Evolutionary conservation across 139 green algal genomes (phyloP).

Genomic region (Marvania coccoides): DNA sequence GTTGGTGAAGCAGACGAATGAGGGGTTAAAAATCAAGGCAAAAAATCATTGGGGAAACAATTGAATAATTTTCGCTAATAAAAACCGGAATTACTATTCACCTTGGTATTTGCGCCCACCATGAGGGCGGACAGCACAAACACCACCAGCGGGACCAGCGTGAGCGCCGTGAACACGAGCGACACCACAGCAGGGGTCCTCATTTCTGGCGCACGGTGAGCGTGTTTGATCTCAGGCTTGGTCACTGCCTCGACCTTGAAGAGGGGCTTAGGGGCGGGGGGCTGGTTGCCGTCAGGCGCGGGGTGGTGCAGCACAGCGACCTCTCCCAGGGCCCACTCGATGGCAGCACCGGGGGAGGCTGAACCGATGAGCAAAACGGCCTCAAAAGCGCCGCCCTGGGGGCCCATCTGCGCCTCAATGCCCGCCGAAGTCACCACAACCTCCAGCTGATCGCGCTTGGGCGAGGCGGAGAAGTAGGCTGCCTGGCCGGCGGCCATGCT

Average conservation of each 20-base stretch:
- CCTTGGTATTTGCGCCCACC: conserved; percentile 32
- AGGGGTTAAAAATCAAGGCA: background rate
- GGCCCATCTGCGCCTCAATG: background rate
- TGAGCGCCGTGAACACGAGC: conserved; percentile 28
- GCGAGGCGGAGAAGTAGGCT: background rate
- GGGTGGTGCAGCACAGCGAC: conserved; percentile 7
- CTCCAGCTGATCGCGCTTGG: background rate
- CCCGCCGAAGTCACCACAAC: background rate
- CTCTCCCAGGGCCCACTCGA: conserved; percentile 21
- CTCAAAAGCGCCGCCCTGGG: conserved; percentile 31
- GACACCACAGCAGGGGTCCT: conserved; percentile 23
- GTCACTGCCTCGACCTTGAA: conserved; percentile 24
- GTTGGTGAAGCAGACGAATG: background rate
- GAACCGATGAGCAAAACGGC: conserved; percentile 32
- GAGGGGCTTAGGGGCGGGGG: conserved; percentile 3
- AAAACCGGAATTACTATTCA: background rate
- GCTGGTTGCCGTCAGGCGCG: conserved; percentile 1
- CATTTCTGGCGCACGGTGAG: conserved; percentile 31
- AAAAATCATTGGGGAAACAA: background rate
- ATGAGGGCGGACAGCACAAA: conserved; percentile 15
- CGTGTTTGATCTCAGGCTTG: conserved; percentile 39
- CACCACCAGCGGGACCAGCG: conserved; percentile 14
- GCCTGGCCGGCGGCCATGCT: background rate
- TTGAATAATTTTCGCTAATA: background rate
- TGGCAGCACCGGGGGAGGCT: conserved; percentile 1